Conservation (phyloP, 2,329 filamentous ascomycete genomes). For the Beauveria sp. region DNA sequence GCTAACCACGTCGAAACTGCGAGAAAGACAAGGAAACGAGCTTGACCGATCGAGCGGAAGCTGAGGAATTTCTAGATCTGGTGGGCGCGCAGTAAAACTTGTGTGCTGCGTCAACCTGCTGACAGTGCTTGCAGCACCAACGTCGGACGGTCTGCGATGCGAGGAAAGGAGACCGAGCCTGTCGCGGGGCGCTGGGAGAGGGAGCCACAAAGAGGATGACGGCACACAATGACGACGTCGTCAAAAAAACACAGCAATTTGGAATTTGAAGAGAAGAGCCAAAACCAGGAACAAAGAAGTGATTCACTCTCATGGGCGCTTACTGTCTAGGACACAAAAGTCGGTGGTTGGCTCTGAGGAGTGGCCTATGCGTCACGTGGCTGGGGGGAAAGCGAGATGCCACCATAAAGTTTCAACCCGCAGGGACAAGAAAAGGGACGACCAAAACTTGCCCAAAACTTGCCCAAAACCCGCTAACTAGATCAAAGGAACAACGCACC, state of each 20-base stretch:
- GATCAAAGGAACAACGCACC: neutral
- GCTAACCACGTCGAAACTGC: neutral
- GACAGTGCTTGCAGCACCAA: neutral
- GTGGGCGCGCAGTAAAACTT: neutral
- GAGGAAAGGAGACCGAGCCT: neutral
- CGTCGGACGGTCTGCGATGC: neutral
- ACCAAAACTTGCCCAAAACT: neutral
- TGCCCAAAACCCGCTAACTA: neutral
- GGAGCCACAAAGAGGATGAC: neutral
- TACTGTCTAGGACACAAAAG: constrained; percentile 2
- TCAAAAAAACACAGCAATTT: neutral
- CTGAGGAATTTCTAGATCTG: neutral
- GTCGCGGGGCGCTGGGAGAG: neutral
- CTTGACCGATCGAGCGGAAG: neutral
- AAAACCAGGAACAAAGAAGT: neutral
- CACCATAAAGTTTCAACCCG: neutral
- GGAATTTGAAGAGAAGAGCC: neutral
- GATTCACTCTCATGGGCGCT: neutral
- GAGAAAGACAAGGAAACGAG: neutral
- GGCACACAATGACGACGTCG: too few species aligned
- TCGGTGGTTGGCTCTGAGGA: constrained; percentile 9
- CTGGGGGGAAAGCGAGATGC: neutral
- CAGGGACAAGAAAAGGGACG: neutral
- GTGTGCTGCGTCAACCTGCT: constrained; percentile 2
- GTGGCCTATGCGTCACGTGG: constrained; percentile 10